phyloP scores from a whole-genome alignment of 495 filamentous ascomycete genomes.

The Glonium stellatum region DNA sequence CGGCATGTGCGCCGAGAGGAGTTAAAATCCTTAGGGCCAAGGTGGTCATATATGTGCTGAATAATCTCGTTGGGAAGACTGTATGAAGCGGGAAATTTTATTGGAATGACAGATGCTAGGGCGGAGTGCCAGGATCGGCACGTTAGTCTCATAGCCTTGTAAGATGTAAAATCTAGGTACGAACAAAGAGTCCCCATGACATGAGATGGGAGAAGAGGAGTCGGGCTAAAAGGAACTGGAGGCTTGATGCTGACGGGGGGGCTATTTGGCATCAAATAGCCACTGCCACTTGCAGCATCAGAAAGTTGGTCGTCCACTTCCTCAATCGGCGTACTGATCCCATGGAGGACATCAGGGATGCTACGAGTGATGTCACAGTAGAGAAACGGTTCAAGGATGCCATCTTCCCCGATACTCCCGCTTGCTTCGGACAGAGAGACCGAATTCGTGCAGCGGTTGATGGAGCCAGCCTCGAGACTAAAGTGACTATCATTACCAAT shows the following conservation, averaged over 20 bases:
- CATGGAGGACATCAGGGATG: slow-evolving; percentile 22
- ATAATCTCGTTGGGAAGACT: slow-evolving; percentile 55
- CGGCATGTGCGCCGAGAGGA: slow-evolving; percentile 59
- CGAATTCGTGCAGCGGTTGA: slow-evolving; percentile 5
- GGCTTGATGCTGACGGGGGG: not conserved
- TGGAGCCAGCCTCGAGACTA: not conserved
- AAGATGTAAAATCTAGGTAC: slow-evolving; percentile 25
- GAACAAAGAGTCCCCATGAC: not conserved
- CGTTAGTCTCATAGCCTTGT: slow-evolving; percentile 30
- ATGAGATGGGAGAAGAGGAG: slow-evolving; percentile 10
- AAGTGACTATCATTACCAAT: slow-evolving; percentile 10
- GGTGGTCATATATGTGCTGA: slow-evolving; percentile 49
- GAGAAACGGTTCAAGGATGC: slow-evolving; percentile 19
- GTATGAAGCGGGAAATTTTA: slow-evolving; percentile 28
- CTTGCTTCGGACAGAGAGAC: slow-evolving; percentile 10
- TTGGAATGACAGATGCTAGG: slow-evolving; percentile 31
- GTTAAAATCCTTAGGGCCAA: slow-evolving; percentile 58
- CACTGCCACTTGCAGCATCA: slow-evolving; percentile 13
- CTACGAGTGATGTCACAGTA: slow-evolving; percentile 12
- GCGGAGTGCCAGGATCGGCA: slow-evolving; percentile 32
- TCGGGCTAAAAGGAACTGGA: not conserved
- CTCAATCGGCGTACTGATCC: slow-evolving; percentile 7
- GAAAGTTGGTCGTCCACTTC: slow-evolving; percentile 11
- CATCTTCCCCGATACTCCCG: slow-evolving; percentile 15
- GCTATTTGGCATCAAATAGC: not conserved